phyloP scores from a whole-genome alignment of 2,329 filamentous ascomycete species.

The Drechslerella coelobrocha region DNA sequence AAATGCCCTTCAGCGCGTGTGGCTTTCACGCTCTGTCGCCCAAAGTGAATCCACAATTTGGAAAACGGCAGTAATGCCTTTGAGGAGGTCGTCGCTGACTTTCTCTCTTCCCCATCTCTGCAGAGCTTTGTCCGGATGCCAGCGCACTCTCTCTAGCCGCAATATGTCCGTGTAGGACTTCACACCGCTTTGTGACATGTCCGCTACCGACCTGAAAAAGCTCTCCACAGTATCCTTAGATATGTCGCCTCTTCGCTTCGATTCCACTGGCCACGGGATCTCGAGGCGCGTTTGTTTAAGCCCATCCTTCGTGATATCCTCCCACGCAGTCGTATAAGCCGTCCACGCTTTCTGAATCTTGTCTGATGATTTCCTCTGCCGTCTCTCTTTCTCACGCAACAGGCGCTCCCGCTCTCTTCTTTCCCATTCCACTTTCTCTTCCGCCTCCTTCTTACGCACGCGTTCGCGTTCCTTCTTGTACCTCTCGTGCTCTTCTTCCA shows the following conservation, averaged over 20 bases:
- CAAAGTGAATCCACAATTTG: slow-evolving; percentile 86
- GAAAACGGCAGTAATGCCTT: slow-evolving; percentile 85
- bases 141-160: slow-evolving; percentile 85
- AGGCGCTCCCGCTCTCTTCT: slow-evolving; percentile 74
- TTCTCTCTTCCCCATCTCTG: slow-evolving; percentile 76
- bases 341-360: slow-evolving; percentile 65
- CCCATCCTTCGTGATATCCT: slow-evolving; percentile 57
- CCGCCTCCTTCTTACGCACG: slow-evolving; percentile 61
- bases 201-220: slow-evolving; percentile 71
- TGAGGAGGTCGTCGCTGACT: slow-evolving; percentile 75
- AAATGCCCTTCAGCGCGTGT: slow-evolving; percentile 16
- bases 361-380: slow-evolving; percentile 64
- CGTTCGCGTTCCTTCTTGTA: slow-evolving; percentile 64
- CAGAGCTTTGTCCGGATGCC: slow-evolving; percentile 98
- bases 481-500: slow-evolving; percentile 76
- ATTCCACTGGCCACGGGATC: slow-evolving; percentile 76
- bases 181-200: slow-evolving; percentile 49
- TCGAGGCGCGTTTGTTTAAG: slow-evolving; percentile 59
- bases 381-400: slow-evolving; percentile 70
- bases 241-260: slow-evolving; percentile 66
- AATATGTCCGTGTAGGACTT: slow-evolving; percentile 62
- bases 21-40: slow-evolving; percentile 58
- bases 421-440: slow-evolving; percentile 60
- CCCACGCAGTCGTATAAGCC: slow-evolving; percentile 71
- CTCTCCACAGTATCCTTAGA: slow-evolving; percentile 68